Percentiles rank a stretch among this genome's conserved stretches.
Conservation (phyloP, 2,329 filamentous ascomycete genomes). For the Immersiporthe knoxdaviesiana region DNA sequence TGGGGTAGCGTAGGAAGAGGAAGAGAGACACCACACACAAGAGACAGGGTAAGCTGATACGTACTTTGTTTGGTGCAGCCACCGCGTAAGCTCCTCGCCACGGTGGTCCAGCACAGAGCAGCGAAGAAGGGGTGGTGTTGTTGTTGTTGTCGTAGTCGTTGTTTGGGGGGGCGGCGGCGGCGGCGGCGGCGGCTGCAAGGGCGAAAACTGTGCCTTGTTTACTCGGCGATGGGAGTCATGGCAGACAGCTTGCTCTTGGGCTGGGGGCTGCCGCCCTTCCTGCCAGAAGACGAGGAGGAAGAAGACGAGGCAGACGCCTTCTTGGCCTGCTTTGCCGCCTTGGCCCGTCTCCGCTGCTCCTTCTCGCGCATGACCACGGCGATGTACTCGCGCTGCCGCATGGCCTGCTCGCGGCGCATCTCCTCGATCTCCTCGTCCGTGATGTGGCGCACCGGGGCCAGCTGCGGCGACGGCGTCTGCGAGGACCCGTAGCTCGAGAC, state of each 20-base stretch:
- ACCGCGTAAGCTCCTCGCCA: conserved; percentile 21
- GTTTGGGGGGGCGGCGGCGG: conserved; percentile 36
- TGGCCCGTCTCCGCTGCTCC: conserved; percentile 51
- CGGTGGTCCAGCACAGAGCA: conserved; percentile 9
- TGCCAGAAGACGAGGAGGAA: conserved; percentile 29
- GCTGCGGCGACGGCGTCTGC: conserved; percentile 47
- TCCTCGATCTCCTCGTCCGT: conserved; percentile 54
- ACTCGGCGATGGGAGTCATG: conserved; percentile 61
- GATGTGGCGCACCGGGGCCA: conserved; percentile 38
- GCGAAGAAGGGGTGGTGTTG: conserved; percentile 8
- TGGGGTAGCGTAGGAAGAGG: conserved; percentile 8
- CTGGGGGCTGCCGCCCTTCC: conserved; percentile 44
- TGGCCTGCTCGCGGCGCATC: conserved; percentile 54
- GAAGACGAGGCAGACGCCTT: conserved; percentile 32
- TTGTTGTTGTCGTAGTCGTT: too few relatives aligned
- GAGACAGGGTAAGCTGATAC: conserved; percentile 28
- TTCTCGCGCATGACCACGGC: conserved; percentile 56
- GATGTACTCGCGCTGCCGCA: conserved; percentile 56
- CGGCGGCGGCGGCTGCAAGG: conserved; percentile 36
- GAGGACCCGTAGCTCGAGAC: conserved; percentile 48
- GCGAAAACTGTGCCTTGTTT: too few relatives aligned
- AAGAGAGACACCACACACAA: neutral
- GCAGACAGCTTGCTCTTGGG: conserved; percentile 51
- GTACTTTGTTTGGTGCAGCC: conserved; percentile 21
- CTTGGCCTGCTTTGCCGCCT: conserved; percentile 44